phyloP scores from a whole-genome alignment of 768 basidiomycete species.

The Tylopilus plumbeoviolaceoides region DNA sequence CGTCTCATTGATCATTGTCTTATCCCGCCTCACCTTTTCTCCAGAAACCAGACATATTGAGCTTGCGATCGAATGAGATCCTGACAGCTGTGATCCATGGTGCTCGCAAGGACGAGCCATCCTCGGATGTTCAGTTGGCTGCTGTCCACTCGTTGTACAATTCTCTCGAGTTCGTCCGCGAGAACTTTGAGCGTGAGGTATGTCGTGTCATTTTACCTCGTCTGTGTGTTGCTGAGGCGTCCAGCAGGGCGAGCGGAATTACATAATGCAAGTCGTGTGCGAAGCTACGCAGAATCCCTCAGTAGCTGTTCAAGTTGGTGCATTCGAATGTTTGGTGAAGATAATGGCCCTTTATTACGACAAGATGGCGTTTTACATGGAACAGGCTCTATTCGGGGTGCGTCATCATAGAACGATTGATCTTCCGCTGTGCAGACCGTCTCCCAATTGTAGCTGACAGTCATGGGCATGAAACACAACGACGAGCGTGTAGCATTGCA shows the following conservation, averaged over 20 bases:
- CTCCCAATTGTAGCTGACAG: conserved; percentile 63
- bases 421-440: conserved; percentile 14
- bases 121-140: conserved; percentile 85
- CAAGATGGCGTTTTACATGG: conserved; percentile 99
- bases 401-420: conserved; percentile 28
- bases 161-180: conserved; percentile 94
- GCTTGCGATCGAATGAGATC: conserved; percentile 91
- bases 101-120: conserved; percentile 92
- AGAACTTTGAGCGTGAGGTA: conserved; percentile 97
- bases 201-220: conserved; percentile 23
- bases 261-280: conserved; percentile 99
- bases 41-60: conserved; percentile 91
- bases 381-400: conserved; percentile 95
- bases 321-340: conserved; percentile 92
- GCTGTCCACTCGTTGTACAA: conserved; percentile 92
- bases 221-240: conserved; percentile 1
- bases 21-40: conserved; percentile 4
- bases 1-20: conserved; percentile 1
- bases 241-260: conserved; percentile 91
- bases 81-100: conserved; percentile 98
- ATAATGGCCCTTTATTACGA: conserved; percentile 99
- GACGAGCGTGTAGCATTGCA: conserved; percentile 93
- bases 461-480: conserved; percentile 92
- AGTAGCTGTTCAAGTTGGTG: conserved; percentile 85
- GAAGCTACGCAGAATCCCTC: conserved; percentile 89